Evolutionary conservation across 768 basidiomycete species (phyloP), one percentile per base, ranked within the genome.

Genomic region (Pulveroboletus sp.): DNA sequence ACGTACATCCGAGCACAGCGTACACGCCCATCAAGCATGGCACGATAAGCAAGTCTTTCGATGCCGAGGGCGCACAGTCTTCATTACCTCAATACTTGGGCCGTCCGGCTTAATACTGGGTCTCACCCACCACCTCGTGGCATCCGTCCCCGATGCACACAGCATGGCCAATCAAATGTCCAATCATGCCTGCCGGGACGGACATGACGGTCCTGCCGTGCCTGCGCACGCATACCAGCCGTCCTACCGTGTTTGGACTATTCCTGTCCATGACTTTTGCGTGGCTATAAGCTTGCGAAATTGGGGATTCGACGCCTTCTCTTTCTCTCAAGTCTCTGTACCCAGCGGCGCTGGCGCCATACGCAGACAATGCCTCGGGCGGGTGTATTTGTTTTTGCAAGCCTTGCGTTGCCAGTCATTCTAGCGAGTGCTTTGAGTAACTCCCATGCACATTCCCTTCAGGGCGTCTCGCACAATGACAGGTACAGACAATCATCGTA

Each of bases 401-500:
- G 40, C 45, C 50, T 60, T 50, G 39, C 55, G 33, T 59, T 62
- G 16, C 27, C 12, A 29, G 27, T 29, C 2, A 54, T 57, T 37
- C 41, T 46, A 35, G 52, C 57, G 25, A 47, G 43, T 5, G 33
- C 45, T 36, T 27, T 58, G 47, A 41, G 48, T 19, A 71, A 80
- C 64, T 69, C 68, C 51, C 74, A 77, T 31, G 72, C 75, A 24
- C 80, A 75, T 53, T 70, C 77, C 27, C 80, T 76, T 40, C 72
- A 72, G 14, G 76, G 75, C 49, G 67, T 70, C 4, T 78, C 80
- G 17, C 59, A 69, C 37, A 68, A 73, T 14, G 71, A 76, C 13
- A 77, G 87, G 60, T 58, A 74, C 36, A 85, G 82, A 23, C 86
- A 85, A 64, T 49, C 73, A 8, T 84, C 82, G 14, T 82, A 81